phyloP scores from a whole-genome alignment of 1,139 yeast species.

The Suhomyces anneliseae region DNA sequence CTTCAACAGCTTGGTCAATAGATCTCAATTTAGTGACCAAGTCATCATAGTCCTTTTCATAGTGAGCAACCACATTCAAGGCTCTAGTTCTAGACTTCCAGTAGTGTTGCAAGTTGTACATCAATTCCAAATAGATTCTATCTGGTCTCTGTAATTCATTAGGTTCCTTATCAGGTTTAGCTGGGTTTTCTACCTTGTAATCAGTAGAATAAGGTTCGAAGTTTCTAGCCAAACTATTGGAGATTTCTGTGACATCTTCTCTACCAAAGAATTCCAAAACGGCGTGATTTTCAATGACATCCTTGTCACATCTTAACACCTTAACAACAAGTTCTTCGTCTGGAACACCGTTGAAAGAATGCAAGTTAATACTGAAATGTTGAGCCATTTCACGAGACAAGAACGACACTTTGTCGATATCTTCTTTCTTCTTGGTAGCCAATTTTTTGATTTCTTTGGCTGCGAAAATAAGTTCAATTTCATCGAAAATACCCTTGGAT shows the following conservation, averaged over 20 bases:
- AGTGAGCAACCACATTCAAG: conserved; percentile 55
- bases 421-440: conserved; percentile 49
- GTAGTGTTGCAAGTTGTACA: conserved; percentile 73
- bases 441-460: conserved; percentile 70
- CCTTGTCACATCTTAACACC: conserved; percentile 63
- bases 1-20: conserved; percentile 65
- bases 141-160: conserved; percentile 74
- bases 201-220: conserved; percentile 67
- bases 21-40: conserved; percentile 57
- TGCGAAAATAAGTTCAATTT: conserved; percentile 72
- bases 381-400: conserved; percentile 72
- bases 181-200: conserved; percentile 35
- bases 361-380: conserved; percentile 77
- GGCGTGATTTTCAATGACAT: conserved; percentile 54
- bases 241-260: conserved; percentile 65
- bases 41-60: conserved; percentile 72
- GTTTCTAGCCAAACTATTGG: conserved; percentile 61
- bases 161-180: conserved; percentile 72
- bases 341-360: conserved; percentile 51
- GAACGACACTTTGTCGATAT: conserved; percentile 55
- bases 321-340: conserved; percentile 59
- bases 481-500: conserved; percentile 72
- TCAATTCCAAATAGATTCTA: conserved; percentile 68
- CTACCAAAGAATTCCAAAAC: conserved; percentile 71
- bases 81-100: conserved; percentile 83